Evolutionary conservation across 1,284 basidiomycete genomes (phyloP).

Genomic region (Mycosarcoma maydis): DNA sequence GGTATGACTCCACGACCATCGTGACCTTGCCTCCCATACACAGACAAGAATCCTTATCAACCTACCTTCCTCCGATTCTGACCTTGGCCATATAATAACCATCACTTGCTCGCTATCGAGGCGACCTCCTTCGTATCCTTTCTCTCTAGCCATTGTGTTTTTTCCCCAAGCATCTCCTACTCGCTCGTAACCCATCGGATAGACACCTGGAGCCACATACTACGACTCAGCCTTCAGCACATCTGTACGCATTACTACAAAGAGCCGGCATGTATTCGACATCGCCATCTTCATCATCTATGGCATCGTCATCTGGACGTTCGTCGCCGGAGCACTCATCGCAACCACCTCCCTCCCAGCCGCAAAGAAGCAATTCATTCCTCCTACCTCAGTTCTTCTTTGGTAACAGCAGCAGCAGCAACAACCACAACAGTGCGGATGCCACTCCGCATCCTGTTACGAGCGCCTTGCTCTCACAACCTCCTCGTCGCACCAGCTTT

Average conservation of each 20-base stretch:
- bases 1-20: not conserved
- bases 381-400: conserved; percentile 43
- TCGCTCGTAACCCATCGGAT: not conserved
- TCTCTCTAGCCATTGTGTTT: too few species aligned
- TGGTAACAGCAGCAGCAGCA: conserved; percentile 6
- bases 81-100: too few species aligned
- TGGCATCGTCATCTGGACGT: conserved; percentile 34
- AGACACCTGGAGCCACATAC: not conserved
- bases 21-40: not conserved
- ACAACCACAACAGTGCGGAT: conserved; percentile 1
- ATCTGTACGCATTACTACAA: too few species aligned
- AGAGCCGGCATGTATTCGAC: conserved; percentile 31
- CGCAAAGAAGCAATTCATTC: conserved; percentile 35
- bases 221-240: too few species aligned
- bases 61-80: too few species aligned
- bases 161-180: too few species aligned
- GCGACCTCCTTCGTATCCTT: too few species aligned
- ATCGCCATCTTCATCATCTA: conserved; percentile 33
- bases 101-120: too few species aligned
- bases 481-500: conserved; percentile 46
- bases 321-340: conserved; percentile 36
- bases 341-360: conserved; percentile 7
- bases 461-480: conserved; percentile 21
- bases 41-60: too few species aligned
- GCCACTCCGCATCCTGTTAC: conserved; percentile 9